These are phyloP conservation scores for Schizochytrium sp. DNA, from an alignment of 108 stramenopile species.

Conservation along the genomic window DNA sequence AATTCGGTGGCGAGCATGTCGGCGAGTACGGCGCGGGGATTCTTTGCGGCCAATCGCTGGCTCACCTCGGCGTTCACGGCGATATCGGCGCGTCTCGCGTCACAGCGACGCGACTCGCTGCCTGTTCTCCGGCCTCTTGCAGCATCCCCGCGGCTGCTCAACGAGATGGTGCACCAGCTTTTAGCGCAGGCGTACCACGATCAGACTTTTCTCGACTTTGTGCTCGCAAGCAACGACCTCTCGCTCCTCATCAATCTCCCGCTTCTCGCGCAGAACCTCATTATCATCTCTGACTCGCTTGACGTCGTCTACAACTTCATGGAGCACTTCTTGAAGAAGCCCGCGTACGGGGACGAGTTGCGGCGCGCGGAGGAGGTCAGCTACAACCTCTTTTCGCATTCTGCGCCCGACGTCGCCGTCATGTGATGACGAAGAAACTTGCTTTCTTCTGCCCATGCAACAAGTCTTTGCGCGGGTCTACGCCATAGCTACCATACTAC, in stretches of 20 bases:
- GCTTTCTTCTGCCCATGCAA: too few species aligned
- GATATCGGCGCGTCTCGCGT: background rate
- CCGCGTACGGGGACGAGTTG: background rate
- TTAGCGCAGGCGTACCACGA: background rate
- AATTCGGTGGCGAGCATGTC: background rate
- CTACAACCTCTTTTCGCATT: background rate
- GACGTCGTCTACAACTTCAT: background rate
- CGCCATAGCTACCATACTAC: too few species aligned
- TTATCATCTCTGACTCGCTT: background rate
- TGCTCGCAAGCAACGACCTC: background rate
- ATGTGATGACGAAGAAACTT: background rate
- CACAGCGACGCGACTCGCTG: background rate
- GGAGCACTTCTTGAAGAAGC: background rate
- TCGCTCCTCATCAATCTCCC: background rate
- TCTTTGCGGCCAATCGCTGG: background rate
- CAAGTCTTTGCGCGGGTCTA: too few species aligned
- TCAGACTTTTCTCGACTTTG: background rate
- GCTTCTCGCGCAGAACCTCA: background rate
- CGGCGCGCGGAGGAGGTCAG: background rate
- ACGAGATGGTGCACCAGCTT: background rate
- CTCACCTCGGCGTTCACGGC: background rate
- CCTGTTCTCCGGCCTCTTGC: background rate
- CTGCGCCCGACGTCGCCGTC: background rate
- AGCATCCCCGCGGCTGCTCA: background rate
- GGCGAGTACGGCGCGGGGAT: background rate